Base-by-base conservation (phyloP, 2,329 filamentous ascomycete species). In the Aspergillus sp. region DNA sequence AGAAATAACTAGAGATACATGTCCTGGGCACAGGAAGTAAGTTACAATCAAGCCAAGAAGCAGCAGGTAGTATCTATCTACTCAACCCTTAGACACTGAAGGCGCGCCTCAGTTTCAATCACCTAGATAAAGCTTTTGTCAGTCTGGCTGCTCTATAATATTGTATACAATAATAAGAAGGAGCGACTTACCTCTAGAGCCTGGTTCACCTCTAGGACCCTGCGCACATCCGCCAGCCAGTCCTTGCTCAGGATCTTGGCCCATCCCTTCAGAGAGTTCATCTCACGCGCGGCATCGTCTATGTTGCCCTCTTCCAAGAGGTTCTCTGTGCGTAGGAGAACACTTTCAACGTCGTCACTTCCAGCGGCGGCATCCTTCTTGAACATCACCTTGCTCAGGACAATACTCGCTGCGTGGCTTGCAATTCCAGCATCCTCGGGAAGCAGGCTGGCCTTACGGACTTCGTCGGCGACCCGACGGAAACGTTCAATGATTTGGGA, bases 361-460 rank as follows among this genome's bases (percentile, higher is more conserved):
- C 86, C 86, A 0, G 91, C 89, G 47, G 95, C 81, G 9, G 90
- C 90, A 70, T 90, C 87, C 84, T 98, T 98, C 82, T 91, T 92
- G 85, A 99, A 98, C 79, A 98, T 86, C 52, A 98, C 83, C 79
- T 96, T 96, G 81, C 91, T 96, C 68, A 99, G 81, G 47, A 96
- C 82, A 74, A 91, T 89, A 74, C 90, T 95, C 44, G 92, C 93
- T 3, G 93, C 92, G 74, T 99, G 95, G 69, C 90, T 95, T 19
- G 95, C 93, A 24, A 99, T 90, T 65, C 95, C 95, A 0, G 95
- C 95, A 69, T 97, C 90, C 64, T 96, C 93, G 14, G 95, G 95
- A 15, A 99, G 83, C 51, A 99, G 84, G 45, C 90, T 89, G 19
- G 95, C 95, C 82, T 99, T 99, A 73, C 95, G 87, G 41, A 99